Evolutionary conservation across 129 eudicot genomes (phyloP), one percentile per base, ranked within the genome.

Genomic region (Logfia minima): DNA sequence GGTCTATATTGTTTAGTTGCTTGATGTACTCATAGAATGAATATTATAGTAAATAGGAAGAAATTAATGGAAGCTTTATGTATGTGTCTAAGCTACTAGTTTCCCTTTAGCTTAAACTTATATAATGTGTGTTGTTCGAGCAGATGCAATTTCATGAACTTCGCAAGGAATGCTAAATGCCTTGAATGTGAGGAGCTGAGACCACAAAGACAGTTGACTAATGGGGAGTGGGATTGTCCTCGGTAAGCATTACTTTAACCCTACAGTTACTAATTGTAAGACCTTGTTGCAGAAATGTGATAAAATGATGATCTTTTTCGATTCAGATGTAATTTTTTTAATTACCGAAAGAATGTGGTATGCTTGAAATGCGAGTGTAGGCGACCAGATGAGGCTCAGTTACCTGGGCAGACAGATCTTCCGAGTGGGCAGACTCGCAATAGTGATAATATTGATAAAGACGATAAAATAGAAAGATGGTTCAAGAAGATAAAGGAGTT

Each of bases 101-200:
- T 68, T 24, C 19, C 22, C 31, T 0, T 45, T 71, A 71, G 53
- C 53, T 21, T 71, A 34, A 63, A 79, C 78, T 23, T 18, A 9
- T 64, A 17, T 19, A 56, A 68, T 75, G 32, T 17, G 17, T 68
- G 51, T 73, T 11, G 74, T 65, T 56, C 75, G 79, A 79, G 79
- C 91, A 90, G 98, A 87, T 93, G 98, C 82, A 85, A 55, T 77
- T 93, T 93, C 78, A 90, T 90, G 98, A 93, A 90, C 89, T 93
- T 90, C 79, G 96, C 98, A 13, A 90, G 88, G 67, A 93, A 93
- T 63, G 23, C 75, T 37, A 85, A 90, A 75, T 90, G 98, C 85
- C 97, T 87, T 26, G 92, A 93, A 78, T 87, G 98, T 63, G 96
- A 93, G 76, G 92, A 84, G 77, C 70, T 77, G 26, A 84, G 90